These are phyloP conservation scores for Pyrenochaeta sp. DNA, from an alignment of 2,329 filamentous ascomycete genomes.

Conservation along the genomic window DNA sequence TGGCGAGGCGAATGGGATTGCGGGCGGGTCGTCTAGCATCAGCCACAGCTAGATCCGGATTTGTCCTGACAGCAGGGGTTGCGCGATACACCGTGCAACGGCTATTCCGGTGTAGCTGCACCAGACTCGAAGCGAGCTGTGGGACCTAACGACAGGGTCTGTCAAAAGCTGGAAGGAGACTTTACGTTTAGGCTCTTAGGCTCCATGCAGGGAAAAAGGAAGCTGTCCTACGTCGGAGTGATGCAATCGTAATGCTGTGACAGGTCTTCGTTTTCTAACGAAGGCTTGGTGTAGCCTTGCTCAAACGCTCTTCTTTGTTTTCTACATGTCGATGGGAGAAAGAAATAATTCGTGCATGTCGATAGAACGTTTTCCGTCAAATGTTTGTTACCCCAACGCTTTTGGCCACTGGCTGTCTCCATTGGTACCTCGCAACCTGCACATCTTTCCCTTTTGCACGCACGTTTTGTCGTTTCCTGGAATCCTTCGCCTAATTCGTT, in stretches of 20 bases:
- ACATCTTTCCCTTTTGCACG: too few species aligned
- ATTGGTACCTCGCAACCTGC: too few species aligned
- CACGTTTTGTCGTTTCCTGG: neutral
- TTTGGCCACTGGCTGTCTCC: too few species aligned
- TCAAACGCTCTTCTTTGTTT: neutral
- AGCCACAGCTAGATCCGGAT: neutral
- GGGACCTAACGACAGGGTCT: neutral
- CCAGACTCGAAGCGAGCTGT: neutral
- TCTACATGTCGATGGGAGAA: too few species aligned
- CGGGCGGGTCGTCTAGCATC: neutral
- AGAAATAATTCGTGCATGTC: too few species aligned
- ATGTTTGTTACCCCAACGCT: too few species aligned
- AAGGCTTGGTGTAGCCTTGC: neutral
- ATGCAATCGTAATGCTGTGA: neutral
- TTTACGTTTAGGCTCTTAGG: neutral
- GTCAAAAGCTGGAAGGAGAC: neutral
- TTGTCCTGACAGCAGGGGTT: neutral
- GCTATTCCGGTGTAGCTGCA: conserved; percentile 2
- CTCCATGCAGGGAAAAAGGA: neutral
- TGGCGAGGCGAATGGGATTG: neutral
- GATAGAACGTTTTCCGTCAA: too few species aligned
- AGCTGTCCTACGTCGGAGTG: neutral
- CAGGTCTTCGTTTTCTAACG: neutral
- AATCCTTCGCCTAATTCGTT: neutral
- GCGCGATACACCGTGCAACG: neutral